Evolutionary conservation across 2,329 filamentous ascomycete genomes (phyloP).

Genomic region (Sclerotinia subarctica): DNA sequence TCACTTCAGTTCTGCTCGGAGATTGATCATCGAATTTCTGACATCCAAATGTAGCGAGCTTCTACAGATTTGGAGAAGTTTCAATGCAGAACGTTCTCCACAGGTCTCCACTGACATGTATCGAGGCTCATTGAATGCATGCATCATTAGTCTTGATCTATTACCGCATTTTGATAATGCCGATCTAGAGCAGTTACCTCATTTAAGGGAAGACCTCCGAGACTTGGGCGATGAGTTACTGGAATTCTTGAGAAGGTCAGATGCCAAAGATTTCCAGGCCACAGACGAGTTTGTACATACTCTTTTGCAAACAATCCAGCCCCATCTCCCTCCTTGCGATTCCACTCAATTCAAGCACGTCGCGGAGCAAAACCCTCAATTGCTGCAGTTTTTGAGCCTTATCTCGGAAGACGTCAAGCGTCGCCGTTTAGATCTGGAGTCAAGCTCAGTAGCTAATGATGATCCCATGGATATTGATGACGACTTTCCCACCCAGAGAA

Average conservation of each 20-base stretch:
- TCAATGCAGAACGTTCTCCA: constrained; percentile 28
- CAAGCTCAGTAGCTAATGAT: constrained; percentile 36
- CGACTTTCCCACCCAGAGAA: constrained; percentile 59
- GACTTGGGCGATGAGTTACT: constrained; percentile 29
- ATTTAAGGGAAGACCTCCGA: constrained; percentile 26
- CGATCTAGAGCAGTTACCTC: constrained; percentile 24
- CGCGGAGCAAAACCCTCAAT: constrained; percentile 25
- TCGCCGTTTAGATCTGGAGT: constrained; percentile 15
- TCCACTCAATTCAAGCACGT: constrained; percentile 26
- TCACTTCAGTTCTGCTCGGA: constrained; percentile 33
- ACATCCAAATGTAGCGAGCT: constrained; percentile 33
- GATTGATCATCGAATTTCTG: constrained; percentile 37
- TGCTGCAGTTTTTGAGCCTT: constrained; percentile 31
- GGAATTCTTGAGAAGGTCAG: constrained; percentile 25
- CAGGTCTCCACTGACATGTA: constrained; percentile 34
- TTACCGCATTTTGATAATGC: constrained; percentile 30
- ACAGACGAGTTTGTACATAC: constrained; percentile 28
- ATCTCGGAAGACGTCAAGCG: constrained; percentile 29
- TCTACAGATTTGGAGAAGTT: constrained; percentile 32
- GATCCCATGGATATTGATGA: constrained; percentile 67
- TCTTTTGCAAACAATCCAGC: constrained; percentile 34
- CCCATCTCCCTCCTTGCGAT: constrained; percentile 33
- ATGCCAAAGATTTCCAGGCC: constrained; percentile 23
- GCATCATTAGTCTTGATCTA: constrained; percentile 32
- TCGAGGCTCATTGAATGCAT: constrained; percentile 33